A percentile compares a stretch with the other conserved stretches of the same genome.
Evolutionary conservation across 768 basidiomycete genomes (phyloP).

Genomic region (Boletus vinaceobasis): DNA sequence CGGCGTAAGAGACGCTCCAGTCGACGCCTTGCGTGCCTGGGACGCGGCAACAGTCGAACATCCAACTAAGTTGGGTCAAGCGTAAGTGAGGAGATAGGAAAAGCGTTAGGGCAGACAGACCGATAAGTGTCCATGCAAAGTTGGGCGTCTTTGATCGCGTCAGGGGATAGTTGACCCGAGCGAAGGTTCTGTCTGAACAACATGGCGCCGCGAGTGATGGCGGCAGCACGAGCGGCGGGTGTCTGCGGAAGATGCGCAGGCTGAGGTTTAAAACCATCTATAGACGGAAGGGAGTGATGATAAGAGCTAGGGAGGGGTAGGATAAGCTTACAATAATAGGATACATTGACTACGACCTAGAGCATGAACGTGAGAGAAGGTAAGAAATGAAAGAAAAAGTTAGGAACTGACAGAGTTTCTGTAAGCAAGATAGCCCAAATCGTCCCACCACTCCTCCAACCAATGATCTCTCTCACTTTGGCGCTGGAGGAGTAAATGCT

Average conservation of each 20-base stretch:
- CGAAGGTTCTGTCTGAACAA: slow-evolving; percentile 70
- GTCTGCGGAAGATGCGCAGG: slow-evolving; percentile 58
- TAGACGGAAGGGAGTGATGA: slow-evolving; percentile 6
- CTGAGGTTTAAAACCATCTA: slow-evolving; percentile 75
- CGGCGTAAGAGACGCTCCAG: slow-evolving; percentile 71
- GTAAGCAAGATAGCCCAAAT: slow-evolving; percentile 76
- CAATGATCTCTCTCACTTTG: slow-evolving; percentile 64
- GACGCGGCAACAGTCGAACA: slow-evolving; percentile 87
- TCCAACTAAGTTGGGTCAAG: slow-evolving; percentile 57
- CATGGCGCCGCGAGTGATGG: slow-evolving; percentile 66
- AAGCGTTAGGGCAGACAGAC: slow-evolving; percentile 33
- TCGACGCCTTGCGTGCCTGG: slow-evolving; percentile 73
- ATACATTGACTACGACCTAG: slow-evolving; percentile 85
- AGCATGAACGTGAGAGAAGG: slow-evolving; percentile 1
- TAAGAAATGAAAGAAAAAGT: neutral
- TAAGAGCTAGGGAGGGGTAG: neutral
- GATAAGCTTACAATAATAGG: slow-evolving; percentile 78
- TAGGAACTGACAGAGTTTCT: slow-evolving; percentile 66
- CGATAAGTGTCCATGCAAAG: slow-evolving; percentile 88
- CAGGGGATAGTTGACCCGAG: slow-evolving; percentile 61
- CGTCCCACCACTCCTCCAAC: slow-evolving; percentile 97
- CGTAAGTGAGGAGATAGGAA: neutral
- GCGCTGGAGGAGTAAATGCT: slow-evolving; percentile 56
- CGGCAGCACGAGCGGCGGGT: slow-evolving; percentile 65
- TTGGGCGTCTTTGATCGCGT: slow-evolving; percentile 62